A percentile compares a stretch with the other conserved stretches of the same genome.
These are phyloP conservation scores for Chytriomyces hyalinus DNA, from an alignment of 192 early-diverging fungal genomes.

Conservation along the genomic window DNA sequence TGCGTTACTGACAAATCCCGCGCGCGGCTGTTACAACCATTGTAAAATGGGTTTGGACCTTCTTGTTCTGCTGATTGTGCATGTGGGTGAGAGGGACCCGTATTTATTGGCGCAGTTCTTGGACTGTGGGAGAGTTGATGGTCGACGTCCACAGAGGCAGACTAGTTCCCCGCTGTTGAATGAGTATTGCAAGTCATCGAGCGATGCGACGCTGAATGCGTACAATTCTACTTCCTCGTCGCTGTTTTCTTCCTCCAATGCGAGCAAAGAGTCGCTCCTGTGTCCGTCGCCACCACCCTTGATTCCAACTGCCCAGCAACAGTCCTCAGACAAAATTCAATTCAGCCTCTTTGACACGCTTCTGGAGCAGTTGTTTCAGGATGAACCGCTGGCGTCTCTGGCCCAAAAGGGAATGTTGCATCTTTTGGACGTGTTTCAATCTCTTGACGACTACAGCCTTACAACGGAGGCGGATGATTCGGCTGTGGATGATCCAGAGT, in stretches of 20 bases:
- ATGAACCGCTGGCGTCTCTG: background rate
- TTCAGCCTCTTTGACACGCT: background rate
- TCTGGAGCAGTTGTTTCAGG: background rate
- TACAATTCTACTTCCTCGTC: background rate
- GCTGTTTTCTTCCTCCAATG: background rate
- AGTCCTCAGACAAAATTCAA: background rate
- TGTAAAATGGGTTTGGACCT: background rate
- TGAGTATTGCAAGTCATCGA: background rate
- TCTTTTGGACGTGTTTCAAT: background rate
- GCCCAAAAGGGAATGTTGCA: background rate
- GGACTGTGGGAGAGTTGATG: too few relatives aligned
- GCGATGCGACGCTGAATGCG: background rate
- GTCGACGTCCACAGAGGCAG: too few relatives aligned
- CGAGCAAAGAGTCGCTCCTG: background rate
- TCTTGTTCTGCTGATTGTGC: too few relatives aligned
- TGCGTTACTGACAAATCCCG: background rate
- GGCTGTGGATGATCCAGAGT: background rate
- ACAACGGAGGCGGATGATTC: background rate
- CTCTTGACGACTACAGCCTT: background rate
- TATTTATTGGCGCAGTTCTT: too few relatives aligned
- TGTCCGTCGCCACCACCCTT: background rate
- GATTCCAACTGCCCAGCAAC: background rate
- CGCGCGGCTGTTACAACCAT: background rate
- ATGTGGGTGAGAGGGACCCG: too few relatives aligned
- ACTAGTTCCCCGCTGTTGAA: too few relatives aligned